Evolutionary conservation across 2,329 filamentous ascomycete genomes (phyloP).

Genomic region (Xylariaceae sp.): DNA sequence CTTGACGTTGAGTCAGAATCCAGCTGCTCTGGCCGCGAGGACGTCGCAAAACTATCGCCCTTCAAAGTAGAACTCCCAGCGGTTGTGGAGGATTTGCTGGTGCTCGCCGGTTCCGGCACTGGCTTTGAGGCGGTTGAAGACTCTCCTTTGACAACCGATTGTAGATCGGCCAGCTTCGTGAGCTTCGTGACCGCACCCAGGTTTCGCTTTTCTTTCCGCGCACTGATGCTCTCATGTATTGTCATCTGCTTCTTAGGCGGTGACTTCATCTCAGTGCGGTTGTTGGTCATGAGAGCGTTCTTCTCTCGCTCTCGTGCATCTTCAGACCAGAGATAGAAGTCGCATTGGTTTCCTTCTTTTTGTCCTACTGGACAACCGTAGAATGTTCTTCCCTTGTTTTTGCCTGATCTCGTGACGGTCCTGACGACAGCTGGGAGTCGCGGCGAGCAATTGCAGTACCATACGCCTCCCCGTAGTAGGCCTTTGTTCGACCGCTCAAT

Average conservation of each 20-base stretch:
- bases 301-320: conserved; percentile 46
- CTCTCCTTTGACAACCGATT: background rate
- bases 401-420: conserved; percentile 45
- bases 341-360: conserved; percentile 41
- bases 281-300: conserved; percentile 41
- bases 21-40: background rate
- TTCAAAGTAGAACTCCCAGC: conserved; percentile 1
- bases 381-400: conserved; percentile 50
- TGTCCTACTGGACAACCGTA: conserved; percentile 49
- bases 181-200: conserved; percentile 15
- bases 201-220: conserved; percentile 19
- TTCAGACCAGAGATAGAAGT: conserved; percentile 56
- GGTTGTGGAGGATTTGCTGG: background rate
- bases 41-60: background rate
- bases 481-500: conserved; percentile 24
- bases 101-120: background rate
- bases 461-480: conserved; percentile 32
- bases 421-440: conserved; percentile 46
- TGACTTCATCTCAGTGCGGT: conserved; percentile 38
- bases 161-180: conserved; percentile 11
- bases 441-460: conserved; percentile 49
- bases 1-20: conserved; percentile 10
- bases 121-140: background rate
- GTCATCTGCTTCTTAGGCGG: conserved; percentile 25
- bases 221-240: conserved; percentile 25